Percentiles rank a stretch among this genome's conserved stretches.
These are phyloP conservation scores for Trichoderma aggressivum DNA, from an alignment of 2,329 filamentous ascomycete genomes.

Conservation along the genomic window DNA sequence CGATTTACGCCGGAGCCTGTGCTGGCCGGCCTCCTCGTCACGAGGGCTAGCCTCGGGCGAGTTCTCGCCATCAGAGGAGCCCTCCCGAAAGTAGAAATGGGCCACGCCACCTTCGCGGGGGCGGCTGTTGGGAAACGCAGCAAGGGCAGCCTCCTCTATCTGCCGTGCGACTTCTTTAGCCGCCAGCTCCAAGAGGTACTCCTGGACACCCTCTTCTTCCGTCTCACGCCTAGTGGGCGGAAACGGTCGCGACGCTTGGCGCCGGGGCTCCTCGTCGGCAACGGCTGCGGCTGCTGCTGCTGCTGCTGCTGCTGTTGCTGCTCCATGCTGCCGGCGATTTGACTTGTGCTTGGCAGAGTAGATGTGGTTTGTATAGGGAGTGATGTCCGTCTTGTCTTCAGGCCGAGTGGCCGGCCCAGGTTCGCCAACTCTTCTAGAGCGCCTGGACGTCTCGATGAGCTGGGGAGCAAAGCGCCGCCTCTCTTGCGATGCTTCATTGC, in stretches of 20 bases:
- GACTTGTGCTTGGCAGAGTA: constrained; percentile 45
- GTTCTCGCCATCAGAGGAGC: constrained; percentile 57
- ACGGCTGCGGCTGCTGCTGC: constrained; percentile 16
- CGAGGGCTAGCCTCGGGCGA: constrained; percentile 38
- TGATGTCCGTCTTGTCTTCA: constrained; percentile 70
- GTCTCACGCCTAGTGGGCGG: constrained; percentile 58
- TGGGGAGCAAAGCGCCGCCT: constrained; percentile 67
- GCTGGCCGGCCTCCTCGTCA: constrained; percentile 26
- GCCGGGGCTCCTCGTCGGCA: constrained; percentile 30
- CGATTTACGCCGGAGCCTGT: constrained; percentile 52
- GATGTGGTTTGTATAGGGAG: constrained; percentile 60
- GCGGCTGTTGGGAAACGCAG: constrained; percentile 71
- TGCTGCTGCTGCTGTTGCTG: background rate
- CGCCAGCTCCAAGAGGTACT: constrained; percentile 75
- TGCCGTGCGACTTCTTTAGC: constrained; percentile 77
- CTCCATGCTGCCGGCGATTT: constrained; percentile 33
- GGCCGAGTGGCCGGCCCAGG: constrained; percentile 58
- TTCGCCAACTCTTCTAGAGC: constrained; percentile 66
- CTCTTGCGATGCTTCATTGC: constrained; percentile 36
- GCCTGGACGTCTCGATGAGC: constrained; percentile 74
- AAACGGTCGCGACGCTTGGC: constrained; percentile 32
- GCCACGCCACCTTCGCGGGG: constrained; percentile 66
- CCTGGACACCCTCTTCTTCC: constrained; percentile 71
- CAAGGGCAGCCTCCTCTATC: constrained; percentile 71
- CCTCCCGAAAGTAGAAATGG: constrained; percentile 66